These are phyloP conservation scores for Acer yangbiense DNA, from an alignment of 345 rosid genomes.

Conservation along the genomic window DNA sequence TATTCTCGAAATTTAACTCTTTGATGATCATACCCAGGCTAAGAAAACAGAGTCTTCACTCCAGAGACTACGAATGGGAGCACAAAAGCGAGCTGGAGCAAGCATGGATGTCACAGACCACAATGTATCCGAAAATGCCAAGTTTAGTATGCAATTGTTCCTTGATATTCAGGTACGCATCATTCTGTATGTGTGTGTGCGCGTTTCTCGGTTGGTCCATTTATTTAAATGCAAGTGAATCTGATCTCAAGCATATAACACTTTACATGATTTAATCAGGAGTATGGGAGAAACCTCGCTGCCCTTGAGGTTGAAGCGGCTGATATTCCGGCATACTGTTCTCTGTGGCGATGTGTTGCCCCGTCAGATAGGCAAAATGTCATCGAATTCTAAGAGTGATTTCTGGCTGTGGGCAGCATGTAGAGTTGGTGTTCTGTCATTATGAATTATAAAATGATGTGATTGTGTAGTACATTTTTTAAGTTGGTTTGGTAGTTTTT, in stretches of 20 bases:
- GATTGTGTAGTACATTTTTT: not conserved
- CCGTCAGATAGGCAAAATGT: conserved; percentile 64
- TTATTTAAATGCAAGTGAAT: not conserved
- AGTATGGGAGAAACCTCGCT: conserved; percentile 77
- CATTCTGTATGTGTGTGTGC: not conserved
- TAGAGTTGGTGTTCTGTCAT: conserved; percentile 8
- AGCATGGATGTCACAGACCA: conserved; percentile 80
- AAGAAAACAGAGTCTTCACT: conserved; percentile 86
- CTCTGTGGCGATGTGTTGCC: conserved; percentile 94
- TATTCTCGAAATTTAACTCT: conserved; percentile 8
- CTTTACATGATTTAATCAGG: conserved; percentile 45
- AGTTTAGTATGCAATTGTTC: conserved; percentile 92
- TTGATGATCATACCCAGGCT: conserved; percentile 50
- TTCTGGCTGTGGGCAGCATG: not conserved
- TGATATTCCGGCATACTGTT: conserved; percentile 58
- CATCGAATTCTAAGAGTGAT: conserved; percentile 41
- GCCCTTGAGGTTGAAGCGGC: conserved; percentile 73
- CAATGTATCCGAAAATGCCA: conserved; percentile 81
- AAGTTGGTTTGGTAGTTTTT: not conserved
- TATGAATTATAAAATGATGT: not conserved
- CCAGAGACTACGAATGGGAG: conserved; percentile 86
- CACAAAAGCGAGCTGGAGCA: conserved; percentile 88
- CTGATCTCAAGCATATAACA: not conserved
- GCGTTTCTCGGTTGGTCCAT: not conserved
- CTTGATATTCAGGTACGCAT: conserved; percentile 86